Evolutionary conservation across 176 grass and related monocot genomes (phyloP), one percentile per base, ranked within the genome.

Genomic region (Neostapfia colusana): DNA sequence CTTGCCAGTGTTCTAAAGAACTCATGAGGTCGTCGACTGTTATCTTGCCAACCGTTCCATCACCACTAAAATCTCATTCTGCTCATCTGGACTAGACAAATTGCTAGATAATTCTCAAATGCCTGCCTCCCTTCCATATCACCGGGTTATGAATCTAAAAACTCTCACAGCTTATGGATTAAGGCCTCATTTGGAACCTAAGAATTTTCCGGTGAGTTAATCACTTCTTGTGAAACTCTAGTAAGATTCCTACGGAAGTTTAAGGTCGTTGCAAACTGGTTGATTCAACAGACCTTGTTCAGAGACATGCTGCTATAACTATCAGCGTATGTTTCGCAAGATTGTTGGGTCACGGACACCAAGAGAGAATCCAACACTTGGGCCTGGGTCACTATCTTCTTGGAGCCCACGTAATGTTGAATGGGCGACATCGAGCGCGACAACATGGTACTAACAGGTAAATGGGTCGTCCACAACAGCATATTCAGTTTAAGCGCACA

Each of bases 311-410:
- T 77, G 15, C 60, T 63, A 38, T 9, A 13, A 35, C 42, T 31
- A 12, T 43, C 39, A 38, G 50, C 51, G 5, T 24, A 15, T 8
- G 3, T 6, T 51, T 51, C 34, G 10, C 50, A 41, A 27, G 13
- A 13, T 10, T 70, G 45, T 79, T 43, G 41, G 69, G 58, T 13
- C 44, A 88, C 80, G 63, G 86, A 73, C 85, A 66, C 16, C 6
- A 4, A 60, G 51, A 24, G 4, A 49, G 51, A 49, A 48, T 71
- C 17, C 23, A 24, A 73, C 54, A 60, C 49, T 4, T n/a, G 31
- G 36, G 15, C 56, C 70, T n/a, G 3, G 9, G 69, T 75, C 86
- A 75, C 25, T 24, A 57, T 79, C 44, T 15, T 60, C 17, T 61
- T 18, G 57, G 73, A 31, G 74, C 42, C 55, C 28, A 1, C 14